These are phyloP conservation scores for Ramularia endophylla DNA, from an alignment of 2,329 filamentous ascomycete species.

Conservation along the genomic window DNA sequence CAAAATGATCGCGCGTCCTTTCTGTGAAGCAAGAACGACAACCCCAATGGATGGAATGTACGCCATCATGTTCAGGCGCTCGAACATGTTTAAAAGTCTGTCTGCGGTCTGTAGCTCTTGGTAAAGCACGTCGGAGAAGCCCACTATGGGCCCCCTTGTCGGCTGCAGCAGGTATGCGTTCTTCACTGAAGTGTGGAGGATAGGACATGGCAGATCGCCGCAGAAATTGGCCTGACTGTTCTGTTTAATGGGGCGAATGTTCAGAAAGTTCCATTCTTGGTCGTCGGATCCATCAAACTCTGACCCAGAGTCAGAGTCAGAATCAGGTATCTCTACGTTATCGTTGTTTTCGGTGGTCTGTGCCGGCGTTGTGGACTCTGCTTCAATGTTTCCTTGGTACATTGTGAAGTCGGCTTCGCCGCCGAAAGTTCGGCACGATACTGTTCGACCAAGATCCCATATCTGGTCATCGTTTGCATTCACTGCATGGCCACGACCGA, in stretches of 20 bases:
- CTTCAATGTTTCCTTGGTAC: too few relatives aligned
- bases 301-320: too few relatives aligned
- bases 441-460: slow-evolving; percentile 29
- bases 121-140: slow-evolving; percentile 33
- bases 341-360: too few relatives aligned
- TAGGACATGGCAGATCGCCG: slow-evolving; percentile 31
- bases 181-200: slow-evolving; percentile 36
- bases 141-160: slow-evolving; percentile 27
- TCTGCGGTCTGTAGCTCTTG: slow-evolving; percentile 27
- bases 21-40: slow-evolving; percentile 60
- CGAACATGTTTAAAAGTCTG: slow-evolving; percentile 34
- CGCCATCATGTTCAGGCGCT: slow-evolving; percentile 57
- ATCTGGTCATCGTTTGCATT: slow-evolving; percentile 17
- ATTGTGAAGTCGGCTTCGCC: too few relatives aligned
- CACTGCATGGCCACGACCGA: slow-evolving; percentile 17
- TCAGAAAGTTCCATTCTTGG: too few relatives aligned
- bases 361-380: too few relatives aligned
- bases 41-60: slow-evolving; percentile 66
- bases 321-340: too few relatives aligned
- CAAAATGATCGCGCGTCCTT: slow-evolving; percentile 59
- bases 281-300: too few relatives aligned
- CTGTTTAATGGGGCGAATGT: too few relatives aligned
- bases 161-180: slow-evolving; percentile 42
- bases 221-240: too few relatives aligned
- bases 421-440: too few relatives aligned